phyloP scores from a whole-genome alignment of 345 rosid species.

The Ricinus communis region DNA sequence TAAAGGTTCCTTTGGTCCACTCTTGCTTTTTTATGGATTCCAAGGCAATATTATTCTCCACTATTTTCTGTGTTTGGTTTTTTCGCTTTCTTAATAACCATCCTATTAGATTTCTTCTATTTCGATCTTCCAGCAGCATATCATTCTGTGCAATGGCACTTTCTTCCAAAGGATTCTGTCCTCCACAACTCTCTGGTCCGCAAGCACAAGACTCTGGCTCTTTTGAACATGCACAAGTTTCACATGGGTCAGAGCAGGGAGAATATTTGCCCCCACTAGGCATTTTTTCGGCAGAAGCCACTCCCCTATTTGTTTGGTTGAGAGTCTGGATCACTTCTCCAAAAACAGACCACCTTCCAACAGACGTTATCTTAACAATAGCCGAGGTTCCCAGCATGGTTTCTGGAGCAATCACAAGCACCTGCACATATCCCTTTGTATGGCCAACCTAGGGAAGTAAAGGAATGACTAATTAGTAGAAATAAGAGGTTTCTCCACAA shows the following conservation, averaged over 20 bases:
- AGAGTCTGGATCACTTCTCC: conserved; percentile 72
- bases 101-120: conserved; percentile 36
- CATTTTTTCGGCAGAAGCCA: conserved; percentile 19
- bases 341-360: conserved; percentile 93
- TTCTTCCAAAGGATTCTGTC: conserved; percentile 21
- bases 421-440: conserved; percentile 83
- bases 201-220: conserved; percentile 44
- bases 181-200: conserved; percentile 55
- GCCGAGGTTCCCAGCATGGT: conserved; percentile 73
- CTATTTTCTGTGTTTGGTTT: conserved; percentile 25
- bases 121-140: conserved; percentile 31
- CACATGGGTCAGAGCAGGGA: conserved; percentile 33
- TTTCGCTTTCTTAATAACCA: conserved; percentile 52
- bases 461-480: conserved; percentile 3
- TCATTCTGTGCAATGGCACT: conserved; percentile 16
- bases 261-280: conserved; percentile 31
- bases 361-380: conserved; percentile 79
- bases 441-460: conserved; percentile 75
- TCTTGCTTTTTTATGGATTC: conserved; percentile 36
- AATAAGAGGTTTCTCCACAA: background rate
- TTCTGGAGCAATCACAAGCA: conserved; percentile 67
- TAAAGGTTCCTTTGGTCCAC: conserved; percentile 17
- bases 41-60: conserved; percentile 20
- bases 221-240: conserved; percentile 41
- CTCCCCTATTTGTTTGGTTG: conserved; percentile 25